Base-by-base conservation (phyloP, 2,329 filamentous ascomycete species). In the Penicillium expansum region DNA sequence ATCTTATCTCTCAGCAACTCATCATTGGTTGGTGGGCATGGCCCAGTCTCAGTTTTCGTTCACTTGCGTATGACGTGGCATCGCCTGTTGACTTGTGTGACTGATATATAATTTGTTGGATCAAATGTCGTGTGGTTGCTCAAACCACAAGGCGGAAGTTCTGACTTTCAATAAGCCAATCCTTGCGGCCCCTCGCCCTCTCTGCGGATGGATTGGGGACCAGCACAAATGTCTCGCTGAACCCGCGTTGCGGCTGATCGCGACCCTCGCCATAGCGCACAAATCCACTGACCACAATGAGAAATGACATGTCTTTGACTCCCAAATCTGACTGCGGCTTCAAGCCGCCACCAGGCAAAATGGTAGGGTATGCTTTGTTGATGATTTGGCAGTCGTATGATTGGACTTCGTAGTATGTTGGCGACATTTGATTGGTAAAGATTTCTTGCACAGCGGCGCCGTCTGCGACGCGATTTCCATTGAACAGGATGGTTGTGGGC, bases 161-260 rank as follows among this genome's bases (percentile, higher is more conserved):
- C 74, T 92, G 88, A 60, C 85, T 89, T 69, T 86, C 81, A 64
- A 91, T 83, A 55, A 91, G 74, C 82, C 86, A 90, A 63, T 80
- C 79, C 68, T 81, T 83, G 52, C 80, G 67, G 1, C 80, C 80
- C 57, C 81, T 80, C 2, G 83, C 80, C 61, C 82, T 77, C 0
- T 73, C 85, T 82, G 74, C 59, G 11, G 68, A 63, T 16, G 71
- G 67, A 57, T 91, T 90, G 8, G 92, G 91, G 37, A 93, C 89
- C 53, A 96, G 79, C 24, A 95, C 83, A 70, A 96, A 88, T 0
- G 83, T 87, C 73, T 96, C 92, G 67, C 86, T 88, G 72, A 96
- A 96, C 35, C 84, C 85, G 63, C 85, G 85, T 71, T 85, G 82
- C 14, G 82, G 82, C 14, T 84, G 83, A 30, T 87, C 83, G 63